Evolutionary conservation across 2,329 filamentous ascomycete species (phyloP).

Genomic region (Fonsecaea multimorphosa): DNA sequence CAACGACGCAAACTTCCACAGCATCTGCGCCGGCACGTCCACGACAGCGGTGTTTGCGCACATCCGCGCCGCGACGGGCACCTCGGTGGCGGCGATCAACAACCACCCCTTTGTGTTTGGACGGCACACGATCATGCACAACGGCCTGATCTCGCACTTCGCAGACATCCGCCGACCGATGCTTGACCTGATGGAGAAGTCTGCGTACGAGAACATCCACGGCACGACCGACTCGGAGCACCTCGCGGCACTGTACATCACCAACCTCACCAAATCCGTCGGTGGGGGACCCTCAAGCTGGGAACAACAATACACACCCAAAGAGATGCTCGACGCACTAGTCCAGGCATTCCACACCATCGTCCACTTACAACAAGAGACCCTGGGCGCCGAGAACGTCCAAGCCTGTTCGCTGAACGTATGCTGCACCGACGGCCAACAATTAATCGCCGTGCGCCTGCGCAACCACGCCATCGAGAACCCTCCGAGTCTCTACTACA

Average conservation of each 20-base stretch:
- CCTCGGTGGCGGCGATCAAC: conserved; percentile 57
- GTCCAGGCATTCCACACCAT: conserved; percentile 52
- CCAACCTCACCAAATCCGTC: conserved; percentile 37
- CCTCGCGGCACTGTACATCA: conserved; percentile 53
- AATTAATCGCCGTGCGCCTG: conserved; percentile 59
- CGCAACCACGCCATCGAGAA: conserved; percentile 59
- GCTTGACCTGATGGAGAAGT: conserved; percentile 53
- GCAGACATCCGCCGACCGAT: conserved; percentile 54
- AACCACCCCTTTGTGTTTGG: conserved; percentile 64
- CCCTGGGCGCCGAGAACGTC: conserved; percentile 47
- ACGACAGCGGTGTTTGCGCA: conserved; percentile 60
- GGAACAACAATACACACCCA: conserved; percentile 51
- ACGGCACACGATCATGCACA: conserved; percentile 63
- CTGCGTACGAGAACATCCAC: conserved; percentile 56
- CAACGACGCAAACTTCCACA: conserved; percentile 61
- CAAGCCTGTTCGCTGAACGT: conserved; percentile 60
- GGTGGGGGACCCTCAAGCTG: conserved; percentile 45
- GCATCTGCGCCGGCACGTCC: conserved; percentile 59
- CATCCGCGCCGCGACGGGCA: conserved; percentile 59
- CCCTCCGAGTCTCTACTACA: conserved; percentile 60
- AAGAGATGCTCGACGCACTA: conserved; percentile 55
- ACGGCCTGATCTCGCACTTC: conserved; percentile 59
- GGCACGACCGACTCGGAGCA: conserved; percentile 62
- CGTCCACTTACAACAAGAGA: conserved; percentile 52
- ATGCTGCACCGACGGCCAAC: conserved; percentile 57